Conservation (phyloP, 495 filamentous ascomycete species). For the Daldinia caldariorum region DNA sequence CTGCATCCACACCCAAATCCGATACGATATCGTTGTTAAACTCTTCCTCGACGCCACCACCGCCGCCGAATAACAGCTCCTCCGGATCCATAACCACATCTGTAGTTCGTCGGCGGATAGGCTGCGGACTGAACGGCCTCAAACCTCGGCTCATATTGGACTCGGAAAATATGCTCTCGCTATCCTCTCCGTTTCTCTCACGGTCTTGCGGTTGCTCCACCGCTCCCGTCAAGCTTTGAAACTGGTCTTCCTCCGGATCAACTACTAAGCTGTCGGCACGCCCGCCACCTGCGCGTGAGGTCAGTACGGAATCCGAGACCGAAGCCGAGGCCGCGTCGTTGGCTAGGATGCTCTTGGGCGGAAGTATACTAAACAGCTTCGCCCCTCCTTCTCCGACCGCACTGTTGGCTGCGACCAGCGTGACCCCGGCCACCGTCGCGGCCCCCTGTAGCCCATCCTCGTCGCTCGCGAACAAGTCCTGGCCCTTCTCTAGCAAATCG, state of each 20-base stretch:
- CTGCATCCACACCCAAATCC: slow-evolving; percentile 20
- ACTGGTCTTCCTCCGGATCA: slow-evolving; percentile 52
- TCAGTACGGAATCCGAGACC: slow-evolving; percentile 41
- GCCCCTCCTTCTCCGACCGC: slow-evolving; percentile 49
- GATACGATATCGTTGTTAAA: slow-evolving; percentile 7
- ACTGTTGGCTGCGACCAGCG: slow-evolving; percentile 23
- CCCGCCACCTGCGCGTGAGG: slow-evolving; percentile 31
- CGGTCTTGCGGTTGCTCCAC: slow-evolving; percentile 44
- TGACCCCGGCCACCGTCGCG: slow-evolving; percentile 20
- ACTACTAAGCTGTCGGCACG: slow-evolving; percentile 59
- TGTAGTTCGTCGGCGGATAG: slow-evolving; percentile 49
- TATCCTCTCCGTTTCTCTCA: slow-evolving; percentile 46
- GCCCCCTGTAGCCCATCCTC: slow-evolving; percentile 47
- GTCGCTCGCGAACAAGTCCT: slow-evolving; percentile 67
- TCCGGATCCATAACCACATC: slow-evolving; percentile 55
- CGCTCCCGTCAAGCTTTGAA: slow-evolving; percentile 61
- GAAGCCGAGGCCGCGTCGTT: slow-evolving; percentile 49
- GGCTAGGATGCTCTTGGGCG: slow-evolving; percentile 64
- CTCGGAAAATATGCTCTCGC: slow-evolving; percentile 63
- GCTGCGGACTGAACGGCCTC: slow-evolving; percentile 66
- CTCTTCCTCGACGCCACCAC: slow-evolving; percentile 25
- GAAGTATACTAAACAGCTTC: slow-evolving; percentile 67
- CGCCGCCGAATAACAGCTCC: slow-evolving; percentile 40
- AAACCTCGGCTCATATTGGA: slow-evolving; percentile 58
- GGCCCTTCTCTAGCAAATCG: slow-evolving; percentile 67